Evolutionary conservation across 2,329 filamentous ascomycete species (phyloP).

Genomic region (Fusarium staphyleae): DNA sequence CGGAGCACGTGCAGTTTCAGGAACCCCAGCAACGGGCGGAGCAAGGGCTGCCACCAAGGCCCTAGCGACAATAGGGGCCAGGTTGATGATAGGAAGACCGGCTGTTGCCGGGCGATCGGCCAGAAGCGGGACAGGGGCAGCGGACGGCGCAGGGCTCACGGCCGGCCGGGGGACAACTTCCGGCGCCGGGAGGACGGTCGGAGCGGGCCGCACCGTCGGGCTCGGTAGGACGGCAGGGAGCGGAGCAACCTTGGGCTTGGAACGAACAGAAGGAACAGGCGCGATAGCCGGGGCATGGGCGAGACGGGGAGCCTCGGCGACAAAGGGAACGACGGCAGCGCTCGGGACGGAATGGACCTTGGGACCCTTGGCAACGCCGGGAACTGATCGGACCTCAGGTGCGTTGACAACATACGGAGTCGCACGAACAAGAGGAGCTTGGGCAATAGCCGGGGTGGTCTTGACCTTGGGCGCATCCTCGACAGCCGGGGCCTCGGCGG

Average conservation of each 20-base stretch:
- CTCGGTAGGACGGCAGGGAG: slow-evolving; percentile 1
- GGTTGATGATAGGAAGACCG: slow-evolving; percentile 13
- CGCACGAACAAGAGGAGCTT: slow-evolving; percentile 6
- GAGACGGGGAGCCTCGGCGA: not conserved
- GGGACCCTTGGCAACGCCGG: not conserved
- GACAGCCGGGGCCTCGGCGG: slow-evolving; percentile 5
- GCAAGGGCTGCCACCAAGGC: slow-evolving; percentile 9
- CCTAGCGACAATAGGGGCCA: slow-evolving; percentile 21
- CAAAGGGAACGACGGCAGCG: not conserved
- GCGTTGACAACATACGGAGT: slow-evolving; percentile 4
- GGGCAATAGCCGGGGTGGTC: not conserved
- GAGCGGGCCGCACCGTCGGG: slow-evolving; percentile 1
- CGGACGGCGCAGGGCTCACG: slow-evolving; percentile 1
- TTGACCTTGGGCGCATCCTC: not conserved
- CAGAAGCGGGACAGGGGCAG: slow-evolving; percentile 14
- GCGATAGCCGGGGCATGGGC: not conserved
- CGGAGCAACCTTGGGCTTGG: not conserved
- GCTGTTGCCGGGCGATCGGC: slow-evolving; percentile 14
- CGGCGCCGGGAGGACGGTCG: slow-evolving; percentile 7
- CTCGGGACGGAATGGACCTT: not conserved
- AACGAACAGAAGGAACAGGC: not conserved
- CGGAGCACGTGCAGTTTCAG: slow-evolving; percentile 11
- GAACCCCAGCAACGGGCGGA: slow-evolving; percentile 5
- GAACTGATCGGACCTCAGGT: slow-evolving; percentile 10
- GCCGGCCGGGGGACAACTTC: slow-evolving; percentile 2